phyloP scores from a whole-genome alignment of 2,329 filamentous ascomycete genomes.

The Volutella citrinella region DNA sequence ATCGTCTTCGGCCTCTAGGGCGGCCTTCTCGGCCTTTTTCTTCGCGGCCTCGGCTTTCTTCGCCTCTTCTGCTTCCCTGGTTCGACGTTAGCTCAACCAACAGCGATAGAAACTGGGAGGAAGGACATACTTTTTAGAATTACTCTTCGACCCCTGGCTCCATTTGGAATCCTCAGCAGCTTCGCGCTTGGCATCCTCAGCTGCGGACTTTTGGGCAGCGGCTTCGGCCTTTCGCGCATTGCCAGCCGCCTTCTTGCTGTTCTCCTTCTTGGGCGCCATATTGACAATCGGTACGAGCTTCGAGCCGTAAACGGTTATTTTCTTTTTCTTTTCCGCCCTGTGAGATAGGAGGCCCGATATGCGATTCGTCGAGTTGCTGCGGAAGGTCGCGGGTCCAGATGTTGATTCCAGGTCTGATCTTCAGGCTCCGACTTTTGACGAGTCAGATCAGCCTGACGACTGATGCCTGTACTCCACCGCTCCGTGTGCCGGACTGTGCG shows the following conservation, averaged over 20 bases:
- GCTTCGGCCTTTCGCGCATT: constrained; percentile 91
- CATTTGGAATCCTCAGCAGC: constrained; percentile 73
- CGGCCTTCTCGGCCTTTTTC: constrained; percentile 91
- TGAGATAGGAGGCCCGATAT: too few species aligned
- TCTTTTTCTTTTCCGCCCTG: too few species aligned
- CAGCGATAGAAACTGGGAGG: too few species aligned
- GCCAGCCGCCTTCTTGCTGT: constrained; percentile 84
- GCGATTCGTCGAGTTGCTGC: too few species aligned
- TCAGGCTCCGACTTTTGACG: too few species aligned
- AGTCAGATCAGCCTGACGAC: too few species aligned
- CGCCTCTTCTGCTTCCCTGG: constrained; percentile 36
- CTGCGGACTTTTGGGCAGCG: constrained; percentile 75
- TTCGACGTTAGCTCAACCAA: constrained; percentile 13
- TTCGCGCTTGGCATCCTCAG: constrained; percentile 62
- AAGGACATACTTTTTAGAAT: constrained; percentile 78
- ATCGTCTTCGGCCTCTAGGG: constrained; percentile 80
- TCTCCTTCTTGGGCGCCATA: constrained; percentile 80
- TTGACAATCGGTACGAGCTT: constrained; percentile 12
- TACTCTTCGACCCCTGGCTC: constrained; percentile 81
- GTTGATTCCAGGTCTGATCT: too few species aligned
- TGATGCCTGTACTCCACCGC: too few species aligned
- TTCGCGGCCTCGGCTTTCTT: constrained; percentile 85
- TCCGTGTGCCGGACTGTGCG: too few species aligned
- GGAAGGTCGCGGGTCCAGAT: too few species aligned
- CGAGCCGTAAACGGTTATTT: too few species aligned